Evolutionary conservation across 441 rosid species (phyloP), one percentile per base, ranked within the genome.

Genomic region (Pelargonium myrrhifolium): DNA sequence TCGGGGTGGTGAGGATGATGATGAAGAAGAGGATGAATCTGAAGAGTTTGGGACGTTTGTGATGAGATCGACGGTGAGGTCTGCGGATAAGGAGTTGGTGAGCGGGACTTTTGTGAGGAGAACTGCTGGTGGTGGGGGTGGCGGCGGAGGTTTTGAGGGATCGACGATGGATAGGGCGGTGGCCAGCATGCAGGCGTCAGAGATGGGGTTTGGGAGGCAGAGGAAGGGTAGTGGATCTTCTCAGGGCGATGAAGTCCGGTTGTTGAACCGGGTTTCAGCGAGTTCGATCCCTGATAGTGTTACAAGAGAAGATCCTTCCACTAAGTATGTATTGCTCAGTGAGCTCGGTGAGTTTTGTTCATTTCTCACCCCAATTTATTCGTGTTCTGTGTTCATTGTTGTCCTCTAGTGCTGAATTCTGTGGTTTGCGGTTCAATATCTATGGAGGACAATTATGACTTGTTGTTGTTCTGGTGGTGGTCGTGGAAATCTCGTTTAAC

Each of bases 251-350:
- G 91, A 86, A 26, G 79, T 68, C 7, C 71, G 66, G 69, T 79
- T 69, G 75, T 79, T 70, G 72, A 85, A 84, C 70, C 92, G 84
- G 76, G 74, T 89, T 71, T 92, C 98, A 0, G 74, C 87, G 2
- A 89, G 96, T 64, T 94, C 98, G 10, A 84, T 92, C 78, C 96
- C 99, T 0, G 98, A 94, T 14, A 84, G 88, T 74, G 84, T 94
- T 72, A 87, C 84, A 17, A 82, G 81, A 68, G 97, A 92, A 77
- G 99, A 94, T 82, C 98, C 99, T 59, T 78, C 90, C 20, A 79
- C 88, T 10, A 94, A 92, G 85, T 94, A 92, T 71, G 99, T 92
- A 78, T 85, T 92, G 80, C 92, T 94, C 69, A 87, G 88, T 72
- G 99, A 94, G 75, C 96, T 94, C 53, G 99, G 99, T 91, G 72